Conservation (phyloP, 805 yeast genomes). For the Cyberlindnera euphorbiae region DNA sequence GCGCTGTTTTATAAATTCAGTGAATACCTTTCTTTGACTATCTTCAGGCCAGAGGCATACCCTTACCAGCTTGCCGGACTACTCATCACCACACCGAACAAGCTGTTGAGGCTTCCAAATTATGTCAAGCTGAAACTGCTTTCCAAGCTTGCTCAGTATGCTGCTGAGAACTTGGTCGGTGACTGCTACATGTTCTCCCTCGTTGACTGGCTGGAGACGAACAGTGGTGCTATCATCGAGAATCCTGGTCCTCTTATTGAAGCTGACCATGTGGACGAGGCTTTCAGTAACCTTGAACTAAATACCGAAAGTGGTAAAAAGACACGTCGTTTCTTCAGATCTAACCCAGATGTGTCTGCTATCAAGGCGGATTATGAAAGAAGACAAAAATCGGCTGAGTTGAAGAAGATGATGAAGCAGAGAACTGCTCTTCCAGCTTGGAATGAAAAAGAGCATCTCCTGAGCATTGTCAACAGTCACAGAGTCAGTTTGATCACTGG, state of each 20-base stretch:
- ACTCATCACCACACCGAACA: conserved; percentile 40
- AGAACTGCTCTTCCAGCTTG: conserved; percentile 80
- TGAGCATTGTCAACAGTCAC: conserved; percentile 50
- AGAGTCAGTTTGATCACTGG: conserved; percentile 82
- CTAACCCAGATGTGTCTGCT: conserved; percentile 28
- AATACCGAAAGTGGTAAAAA: conserved; percentile 2
- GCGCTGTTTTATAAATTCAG: conserved; percentile 16
- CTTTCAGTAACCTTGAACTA: conserved; percentile 3
- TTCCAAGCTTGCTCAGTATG: conserved; percentile 39
- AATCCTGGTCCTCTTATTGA: conserved; percentile 70
- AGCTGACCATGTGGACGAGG: conserved; percentile 2
- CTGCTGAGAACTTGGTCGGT: conserved; percentile 50
- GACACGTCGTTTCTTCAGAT: conserved; percentile 15
- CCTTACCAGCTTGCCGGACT: conserved; percentile 72
- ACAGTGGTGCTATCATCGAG: conserved; percentile 51
- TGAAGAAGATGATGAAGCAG: conserved; percentile 35
- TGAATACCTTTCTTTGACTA: conserved; percentile 29
- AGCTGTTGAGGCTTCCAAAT: conserved; percentile 51
- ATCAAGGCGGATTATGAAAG: conserved; percentile 33
- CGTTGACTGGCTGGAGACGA: conserved; percentile 75
- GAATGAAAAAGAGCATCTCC: conserved; percentile 54
- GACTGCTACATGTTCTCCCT: conserved; percentile 63
- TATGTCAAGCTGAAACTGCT: conserved; percentile 61
- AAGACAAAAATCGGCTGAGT: conserved; percentile 30
- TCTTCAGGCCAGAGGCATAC: conserved; percentile 48